A percentile compares a stretch with the other conserved stretches of the same genome.
Evolutionary conservation across 208 protist species (phyloP).

Genomic region (Trypanosomatidae sp.): DNA sequence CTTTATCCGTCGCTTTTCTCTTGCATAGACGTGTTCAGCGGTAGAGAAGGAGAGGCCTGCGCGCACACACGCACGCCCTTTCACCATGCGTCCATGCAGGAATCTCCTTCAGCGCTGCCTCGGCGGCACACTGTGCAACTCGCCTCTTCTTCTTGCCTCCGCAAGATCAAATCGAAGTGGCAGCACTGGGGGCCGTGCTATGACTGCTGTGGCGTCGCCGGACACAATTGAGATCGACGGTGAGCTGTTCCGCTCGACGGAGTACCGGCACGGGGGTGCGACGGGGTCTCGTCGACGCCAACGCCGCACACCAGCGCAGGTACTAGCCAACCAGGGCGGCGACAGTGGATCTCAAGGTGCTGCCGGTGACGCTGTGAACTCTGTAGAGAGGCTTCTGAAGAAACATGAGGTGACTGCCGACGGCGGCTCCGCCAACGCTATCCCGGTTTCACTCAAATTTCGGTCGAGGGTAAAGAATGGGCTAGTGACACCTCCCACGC

Average conservation of each 20-base stretch:
- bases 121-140: slow-evolving; percentile 5
- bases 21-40: background rate
- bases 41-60: background rate
- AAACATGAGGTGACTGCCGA: slow-evolving; percentile 11
- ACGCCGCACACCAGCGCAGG: slow-evolving; percentile 17
- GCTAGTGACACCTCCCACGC: slow-evolving; percentile 11
- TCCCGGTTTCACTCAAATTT: background rate
- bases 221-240: background rate
- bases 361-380: background rate
- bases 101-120: slow-evolving; percentile 17
- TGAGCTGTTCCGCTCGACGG: background rate
- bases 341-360: background rate
- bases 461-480: slow-evolving; percentile 1
- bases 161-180: background rate
- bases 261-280: no score
- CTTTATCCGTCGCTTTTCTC: background rate
- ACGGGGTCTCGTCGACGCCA: background rate
- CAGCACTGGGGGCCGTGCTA: background rate
- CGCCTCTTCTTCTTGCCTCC: slow-evolving; percentile 12
- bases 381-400: slow-evolving; percentile 15
- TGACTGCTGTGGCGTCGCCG: background rate
- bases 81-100: slow-evolving; percentile 9
- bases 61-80: background rate
- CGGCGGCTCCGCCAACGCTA: background rate
- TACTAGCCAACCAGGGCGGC: background rate